Evolutionary conservation across 1,284 basidiomycete genomes (phyloP), one percentile per base, ranked within the genome.

Genomic region (Puccinia coronata): DNA sequence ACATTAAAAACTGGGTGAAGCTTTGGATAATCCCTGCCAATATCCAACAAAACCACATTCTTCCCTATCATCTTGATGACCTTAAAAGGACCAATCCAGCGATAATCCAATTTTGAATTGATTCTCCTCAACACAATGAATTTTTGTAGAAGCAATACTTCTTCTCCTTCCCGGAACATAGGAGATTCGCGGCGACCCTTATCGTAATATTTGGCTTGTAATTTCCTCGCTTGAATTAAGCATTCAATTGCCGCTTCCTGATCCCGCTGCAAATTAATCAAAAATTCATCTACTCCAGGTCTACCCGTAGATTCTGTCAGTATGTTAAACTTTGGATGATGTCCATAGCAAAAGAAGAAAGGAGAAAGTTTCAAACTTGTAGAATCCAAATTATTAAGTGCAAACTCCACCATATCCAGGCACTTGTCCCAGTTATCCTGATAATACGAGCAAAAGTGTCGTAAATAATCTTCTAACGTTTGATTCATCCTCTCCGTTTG

Each of bases 271-370:
- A 76, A 31, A 5, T 39, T 8, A 5, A 18, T 5, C 3, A 53
- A 25, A 47, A 65, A 67, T 5, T 67, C 70, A 18, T 82, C 67
- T 28, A 67, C 61, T 28, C 28, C 36, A 5, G n/a, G 41, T 28
- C 73, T 36, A 34, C 70, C 79, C 11, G 82, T 49, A 34, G 25
- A 31, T 3, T 49, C 63, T 5, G 59, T 67, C 18, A 67, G 4
- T 20, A 53, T 43, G 72, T 59, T 78, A 41, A 85, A 82, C 11
- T 77, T 83, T 12, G 87, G 87, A 71, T 87, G 82, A 69, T 85
- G 88, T 18, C 86, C 88, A n/a, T 85, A 83, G 71, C 87, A 87
- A 51, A 87, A 86, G 47, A 84, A 87, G 85, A 89, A 89, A 0
- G 88, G 89, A 1, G 88, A 85, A 31, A 57, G 20, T 9, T 23